Percentiles rank a stretch among this genome's conserved stretches.
These are phyloP conservation scores for Monosporascus sp. DNA, from an alignment of 2,329 filamentous ascomycete species.

Conservation along the genomic window DNA sequence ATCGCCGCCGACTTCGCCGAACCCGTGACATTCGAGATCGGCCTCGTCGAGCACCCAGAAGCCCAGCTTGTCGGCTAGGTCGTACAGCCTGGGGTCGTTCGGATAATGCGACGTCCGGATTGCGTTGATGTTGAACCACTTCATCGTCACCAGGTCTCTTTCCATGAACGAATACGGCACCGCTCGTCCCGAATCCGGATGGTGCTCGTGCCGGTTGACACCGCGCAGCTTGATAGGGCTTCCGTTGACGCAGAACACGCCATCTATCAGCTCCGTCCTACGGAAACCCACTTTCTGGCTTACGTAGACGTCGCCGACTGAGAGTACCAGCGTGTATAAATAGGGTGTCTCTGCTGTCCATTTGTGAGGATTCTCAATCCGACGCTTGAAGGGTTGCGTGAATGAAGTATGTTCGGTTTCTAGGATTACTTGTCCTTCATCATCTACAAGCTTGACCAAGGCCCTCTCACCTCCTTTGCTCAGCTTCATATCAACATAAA, in stretches of 20 bases:
- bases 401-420: not conserved
- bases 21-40: slow-evolving; percentile 50
- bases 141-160: slow-evolving; percentile 60
- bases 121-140: slow-evolving; percentile 64
- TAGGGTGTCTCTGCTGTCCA: slow-evolving; percentile 67
- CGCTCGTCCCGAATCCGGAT: slow-evolving; percentile 55
- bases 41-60: slow-evolving; percentile 59
- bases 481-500: slow-evolving; percentile 42
- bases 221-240: slow-evolving; percentile 60
- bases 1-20: slow-evolving; percentile 35
- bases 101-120: slow-evolving; percentile 64
- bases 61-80: slow-evolving; percentile 58
- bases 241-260: slow-evolving; percentile 61
- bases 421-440: slow-evolving; percentile 18
- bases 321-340: slow-evolving; percentile 48
- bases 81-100: slow-evolving; percentile 55
- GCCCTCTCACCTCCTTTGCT: slow-evolving; percentile 26
- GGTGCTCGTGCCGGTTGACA: slow-evolving; percentile 67
- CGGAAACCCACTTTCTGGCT: slow-evolving; percentile 60
- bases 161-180: slow-evolving; percentile 58
- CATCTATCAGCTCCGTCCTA: slow-evolving; percentile 53
- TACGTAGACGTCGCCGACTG: slow-evolving; percentile 33
- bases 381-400: slow-evolving; percentile 20
- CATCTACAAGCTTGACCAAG: slow-evolving; percentile 31
- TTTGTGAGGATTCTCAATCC: slow-evolving; percentile 47